A percentile compares a stretch with the other conserved stretches of the same genome.
Conservation (phyloP, 192 early-diverging fungal genomes). For the Entophlyctis luteolus region DNA sequence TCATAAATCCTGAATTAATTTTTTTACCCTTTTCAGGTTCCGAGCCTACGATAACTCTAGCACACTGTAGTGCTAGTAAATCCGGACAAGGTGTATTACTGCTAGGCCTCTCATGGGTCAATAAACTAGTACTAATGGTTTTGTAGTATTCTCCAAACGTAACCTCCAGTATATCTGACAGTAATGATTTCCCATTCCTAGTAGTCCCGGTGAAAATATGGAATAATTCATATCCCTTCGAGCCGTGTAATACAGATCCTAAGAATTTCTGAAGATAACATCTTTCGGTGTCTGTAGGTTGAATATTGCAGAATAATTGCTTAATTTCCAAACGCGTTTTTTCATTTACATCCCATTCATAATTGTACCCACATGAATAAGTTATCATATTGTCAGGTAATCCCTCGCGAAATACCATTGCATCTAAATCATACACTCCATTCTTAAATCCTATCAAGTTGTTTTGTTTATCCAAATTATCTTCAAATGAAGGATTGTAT, state of each 20-base stretch:
- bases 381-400: neutral
- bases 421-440: neutral
- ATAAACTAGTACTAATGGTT: neutral
- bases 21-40: constrained; percentile 1
- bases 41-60: neutral
- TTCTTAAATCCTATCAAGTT: neutral
- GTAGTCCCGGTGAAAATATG: neutral
- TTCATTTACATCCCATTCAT: neutral
- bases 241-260: neutral
- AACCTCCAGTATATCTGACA: neutral
- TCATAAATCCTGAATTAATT: constrained; percentile 1
- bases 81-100: neutral
- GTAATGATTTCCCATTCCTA: neutral
- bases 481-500: neutral
- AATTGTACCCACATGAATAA: neutral
- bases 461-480: neutral
- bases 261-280: neutral
- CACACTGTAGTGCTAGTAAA: neutral
- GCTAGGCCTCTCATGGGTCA: neutral
- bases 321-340: neutral
- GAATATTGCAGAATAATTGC: neutral
- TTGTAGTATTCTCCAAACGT: neutral
- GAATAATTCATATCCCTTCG: neutral
- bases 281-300: neutral
- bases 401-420: neutral